A percentile compares a stretch with the other conserved stretches of the same genome.
Conservation (phyloP, 306 rosid genomes). For the Cotoneaster glaucophyllus region DNA sequence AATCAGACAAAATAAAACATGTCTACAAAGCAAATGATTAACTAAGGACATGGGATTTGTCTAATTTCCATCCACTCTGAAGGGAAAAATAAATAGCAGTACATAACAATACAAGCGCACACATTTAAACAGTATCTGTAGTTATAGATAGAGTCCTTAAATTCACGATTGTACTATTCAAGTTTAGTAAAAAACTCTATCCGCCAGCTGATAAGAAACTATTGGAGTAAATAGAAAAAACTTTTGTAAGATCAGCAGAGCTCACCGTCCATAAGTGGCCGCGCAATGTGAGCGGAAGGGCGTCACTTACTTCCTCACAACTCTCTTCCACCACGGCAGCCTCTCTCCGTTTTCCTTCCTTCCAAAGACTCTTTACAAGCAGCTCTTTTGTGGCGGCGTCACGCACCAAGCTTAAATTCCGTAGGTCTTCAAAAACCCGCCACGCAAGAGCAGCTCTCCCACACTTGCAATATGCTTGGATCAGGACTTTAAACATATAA, state of each 20-base stretch:
- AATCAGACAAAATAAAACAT: not conserved
- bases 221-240: conserved; percentile 50
- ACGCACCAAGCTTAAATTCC: conserved; percentile 46
- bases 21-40: not conserved
- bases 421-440: conserved; percentile 72
- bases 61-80: not conserved
- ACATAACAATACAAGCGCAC: not conserved
- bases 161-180: not conserved
- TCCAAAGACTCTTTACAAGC: conserved; percentile 86
- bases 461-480: conserved; percentile 73
- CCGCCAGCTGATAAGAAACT: conserved; percentile 33
- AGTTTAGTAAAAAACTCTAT: conserved; percentile 15
- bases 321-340: conserved; percentile 70
- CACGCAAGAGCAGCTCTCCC: conserved; percentile 65
- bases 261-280: conserved; percentile 78
- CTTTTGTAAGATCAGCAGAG: conserved; percentile 55
- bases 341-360: conserved; percentile 74
- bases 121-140: not conserved
- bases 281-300: conserved; percentile 45
- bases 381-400: conserved; percentile 64
- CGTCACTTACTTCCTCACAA: conserved; percentile 39
- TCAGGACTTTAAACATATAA: conserved; percentile 53
- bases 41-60: not conserved
- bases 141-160: not conserved
- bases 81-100: not conserved